Percentiles rank a stretch among this genome's conserved stretches.
Conservation (phyloP, 2,329 filamentous ascomycete genomes). For the Bretziella fagacearum region DNA sequence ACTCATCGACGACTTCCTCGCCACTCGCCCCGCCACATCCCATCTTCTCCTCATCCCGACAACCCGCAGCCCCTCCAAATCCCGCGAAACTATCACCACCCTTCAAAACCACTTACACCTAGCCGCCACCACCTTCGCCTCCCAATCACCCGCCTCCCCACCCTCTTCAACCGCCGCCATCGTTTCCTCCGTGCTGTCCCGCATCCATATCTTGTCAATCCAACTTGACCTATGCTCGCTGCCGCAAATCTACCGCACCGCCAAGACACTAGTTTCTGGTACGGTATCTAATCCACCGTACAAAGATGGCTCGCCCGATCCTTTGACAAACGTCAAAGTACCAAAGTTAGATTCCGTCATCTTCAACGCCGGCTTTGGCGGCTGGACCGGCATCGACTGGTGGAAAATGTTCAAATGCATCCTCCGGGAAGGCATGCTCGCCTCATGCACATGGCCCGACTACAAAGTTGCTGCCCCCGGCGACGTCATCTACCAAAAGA, state of each 20-base stretch:
- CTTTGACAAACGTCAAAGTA: conserved; percentile 31
- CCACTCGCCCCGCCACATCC: conserved; percentile 44
- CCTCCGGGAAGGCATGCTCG: conserved; percentile 42
- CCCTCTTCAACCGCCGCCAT: conserved; percentile 38
- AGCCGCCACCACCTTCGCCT: conserved; percentile 28
- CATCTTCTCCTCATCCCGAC: conserved; percentile 69
- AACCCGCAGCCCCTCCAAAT: conserved; percentile 61
- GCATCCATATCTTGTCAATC: conserved; percentile 41
- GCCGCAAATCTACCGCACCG: conserved; percentile 31
- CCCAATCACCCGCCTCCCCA: conserved; percentile 33
- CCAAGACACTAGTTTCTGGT: conserved; percentile 29
- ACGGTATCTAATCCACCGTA: conserved; percentile 30
- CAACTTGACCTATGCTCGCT: conserved; percentile 45
- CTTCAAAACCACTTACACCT: conserved; percentile 46
- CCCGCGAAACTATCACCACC: conserved; percentile 48
- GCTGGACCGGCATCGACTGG: conserved; percentile 59
- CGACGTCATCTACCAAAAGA: conserved; percentile 11
- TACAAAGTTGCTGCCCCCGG: conserved; percentile 51
- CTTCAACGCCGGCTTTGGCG: conserved; percentile 77
- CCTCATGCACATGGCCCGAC: conserved; percentile 57
- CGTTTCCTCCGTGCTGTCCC: conserved; percentile 25
- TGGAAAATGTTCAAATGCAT: conserved; percentile 21
- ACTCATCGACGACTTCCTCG: conserved; percentile 78
- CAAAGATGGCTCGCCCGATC: conserved; percentile 20
- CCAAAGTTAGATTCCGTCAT: conserved; percentile 64